phyloP scores from a whole-genome alignment of 176 grass and related monocot species.

The Carex myosuroides region DNA sequence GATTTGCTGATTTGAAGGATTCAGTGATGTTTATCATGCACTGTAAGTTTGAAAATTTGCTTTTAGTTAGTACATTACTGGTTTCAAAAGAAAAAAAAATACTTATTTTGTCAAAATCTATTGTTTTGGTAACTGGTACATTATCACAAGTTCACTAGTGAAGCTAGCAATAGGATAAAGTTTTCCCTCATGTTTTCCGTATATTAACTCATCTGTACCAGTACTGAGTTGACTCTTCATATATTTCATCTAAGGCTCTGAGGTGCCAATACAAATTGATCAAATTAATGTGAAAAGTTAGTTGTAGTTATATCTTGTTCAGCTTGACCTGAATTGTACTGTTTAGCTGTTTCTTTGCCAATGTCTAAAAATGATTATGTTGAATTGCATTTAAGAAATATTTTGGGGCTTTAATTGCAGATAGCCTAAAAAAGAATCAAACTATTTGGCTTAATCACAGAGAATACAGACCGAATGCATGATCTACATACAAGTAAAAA shows the following conservation, averaged over 20 bases:
- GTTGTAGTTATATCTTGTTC: too few species aligned
- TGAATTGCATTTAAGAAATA: background rate
- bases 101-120: background rate
- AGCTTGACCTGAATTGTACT: too few species aligned
- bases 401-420: background rate
- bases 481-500: background rate
- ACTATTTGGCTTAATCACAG: background rate
- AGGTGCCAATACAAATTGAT: background rate
- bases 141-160: background rate
- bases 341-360: too few species aligned
- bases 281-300: background rate
- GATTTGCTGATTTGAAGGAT: background rate
- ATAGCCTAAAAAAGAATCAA: background rate
- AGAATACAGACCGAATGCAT: background rate
- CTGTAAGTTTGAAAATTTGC: constrained; percentile 2
- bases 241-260: background rate
- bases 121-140: background rate
- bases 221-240: background rate
- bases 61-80: background rate
- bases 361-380: background rate
- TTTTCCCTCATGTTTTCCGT: background rate
- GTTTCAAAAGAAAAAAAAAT: background rate
- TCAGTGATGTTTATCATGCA: background rate
- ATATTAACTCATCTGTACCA: too few species aligned
- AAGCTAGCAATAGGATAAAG: background rate